Evolutionary conservation across 495 filamentous ascomycete species (phyloP), one percentile per base, ranked within the genome.

Genomic region (Alectoria sarmentosa): DNA sequence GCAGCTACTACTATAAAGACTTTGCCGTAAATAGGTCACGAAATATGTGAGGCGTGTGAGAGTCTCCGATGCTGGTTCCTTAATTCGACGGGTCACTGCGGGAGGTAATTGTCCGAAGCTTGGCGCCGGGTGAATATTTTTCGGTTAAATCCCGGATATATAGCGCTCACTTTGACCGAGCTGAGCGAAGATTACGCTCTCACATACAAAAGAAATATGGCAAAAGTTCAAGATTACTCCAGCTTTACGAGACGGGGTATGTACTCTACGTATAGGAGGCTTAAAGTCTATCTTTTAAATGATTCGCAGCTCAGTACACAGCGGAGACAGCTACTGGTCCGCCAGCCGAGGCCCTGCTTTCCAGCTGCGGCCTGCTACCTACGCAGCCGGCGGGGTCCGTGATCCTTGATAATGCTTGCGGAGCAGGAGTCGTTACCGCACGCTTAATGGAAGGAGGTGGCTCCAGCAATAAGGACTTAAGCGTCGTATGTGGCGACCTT

Each of bases 381-480:
- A 39, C 21, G 26, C 32, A 23, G 15, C 57, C n/a, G 39, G 34
- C 57, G 0, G 57, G 30, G 23, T 26, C 57, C 14, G 57, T 59
- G 17, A 68, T 79, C 21, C 63, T 80, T 23, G 78, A 80, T 46
- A 75, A 76, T 63, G 77, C 74, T 7, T 80, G 76, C 56, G 77
- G 78, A n/a, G 75, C 76, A 34, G 77, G 76, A 0, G 69, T 80
- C 46, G 66, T 78, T 23, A 73, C 75, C 11, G 70, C 68, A 26
- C 60, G 67, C 7, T 69, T 79, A 11, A 63, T 77, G 23, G 37
- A 58, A 3, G 63, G 68, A 13, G 67, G 70, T 34, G 61, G 64
- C 5, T 15, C 66, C 13, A 58, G 57, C n/a, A 72, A 73, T 44
- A 48, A 61, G 3, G 67, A 62, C 9, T 70, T 71, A 69, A 65